These are phyloP conservation scores for Pilaira anomala DNA, from an alignment of 192 early-diverging fungal species.

Conservation along the genomic window DNA sequence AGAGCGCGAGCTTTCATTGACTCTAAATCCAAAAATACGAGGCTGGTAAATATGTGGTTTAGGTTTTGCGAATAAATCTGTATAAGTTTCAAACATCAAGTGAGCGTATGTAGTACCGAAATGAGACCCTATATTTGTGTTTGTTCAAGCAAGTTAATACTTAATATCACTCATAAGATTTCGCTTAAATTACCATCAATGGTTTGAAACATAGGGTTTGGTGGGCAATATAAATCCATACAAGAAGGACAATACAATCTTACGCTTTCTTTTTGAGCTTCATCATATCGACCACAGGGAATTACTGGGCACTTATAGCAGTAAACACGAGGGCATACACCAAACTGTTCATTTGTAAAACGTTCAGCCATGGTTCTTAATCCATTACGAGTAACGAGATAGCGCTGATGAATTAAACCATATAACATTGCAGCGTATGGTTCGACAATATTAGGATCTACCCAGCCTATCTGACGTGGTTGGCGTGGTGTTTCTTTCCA, in stretches of 20 bases:
- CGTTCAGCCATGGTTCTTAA: constrained; percentile 81
- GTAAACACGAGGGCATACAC: constrained; percentile 67
- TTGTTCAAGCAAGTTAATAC: not conserved
- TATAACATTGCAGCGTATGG: constrained; percentile 86
- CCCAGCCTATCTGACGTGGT: not conserved
- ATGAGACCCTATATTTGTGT: constrained; percentile 64
- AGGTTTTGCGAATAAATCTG: constrained; percentile 66
- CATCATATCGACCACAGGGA: constrained; percentile 69
- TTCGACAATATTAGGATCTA: constrained; percentile 53
- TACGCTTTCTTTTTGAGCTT: constrained; percentile 67
- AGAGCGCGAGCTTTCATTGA: constrained; percentile 67
- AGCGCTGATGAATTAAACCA: constrained; percentile 91
- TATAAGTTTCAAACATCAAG: constrained; percentile 87
- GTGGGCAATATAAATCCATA: constrained; percentile 71
- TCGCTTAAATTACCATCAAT: constrained; percentile 59
- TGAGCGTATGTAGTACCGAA: constrained; percentile 97
- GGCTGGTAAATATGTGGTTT: constrained; percentile 71
- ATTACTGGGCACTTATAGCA: constrained; percentile 61
- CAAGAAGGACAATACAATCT: constrained; percentile 79
- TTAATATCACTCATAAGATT: not conserved
- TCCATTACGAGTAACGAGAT: constrained; percentile 83
- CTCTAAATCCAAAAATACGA: constrained; percentile 88
- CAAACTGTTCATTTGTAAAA: constrained; percentile 71
- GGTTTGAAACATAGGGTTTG: constrained; percentile 60
- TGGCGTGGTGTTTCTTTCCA: constrained; percentile 20